Evolutionary conservation across 2,329 filamentous ascomycete genomes (phyloP).

Genomic region (Parasarocladium wereldwijsianum): DNA sequence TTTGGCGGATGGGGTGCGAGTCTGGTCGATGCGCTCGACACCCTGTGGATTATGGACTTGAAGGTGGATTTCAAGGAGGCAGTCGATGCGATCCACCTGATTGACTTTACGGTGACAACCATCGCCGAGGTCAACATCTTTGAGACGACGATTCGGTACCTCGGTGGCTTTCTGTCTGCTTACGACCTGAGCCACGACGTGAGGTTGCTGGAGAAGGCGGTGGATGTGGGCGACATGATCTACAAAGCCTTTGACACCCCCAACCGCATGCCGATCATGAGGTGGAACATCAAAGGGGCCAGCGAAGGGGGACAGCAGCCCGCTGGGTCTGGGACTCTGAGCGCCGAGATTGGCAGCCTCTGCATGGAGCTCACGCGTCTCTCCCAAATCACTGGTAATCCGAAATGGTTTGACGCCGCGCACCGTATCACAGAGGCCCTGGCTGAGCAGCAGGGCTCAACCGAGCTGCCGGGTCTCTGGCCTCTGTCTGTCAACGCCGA

Average conservation of each 20-base stretch:
- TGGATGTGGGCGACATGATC: conserved; percentile 39
- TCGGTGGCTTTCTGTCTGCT: conserved; percentile 35
- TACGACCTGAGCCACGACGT: conserved; percentile 32
- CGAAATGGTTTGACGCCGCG: conserved; percentile 65
- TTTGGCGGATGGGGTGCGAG: conserved; percentile 49
- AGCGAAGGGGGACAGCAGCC: conserved; percentile 27
- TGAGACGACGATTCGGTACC: conserved; percentile 39
- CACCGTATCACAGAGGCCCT: conserved; percentile 58
- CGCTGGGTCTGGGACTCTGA: conserved; percentile 32
- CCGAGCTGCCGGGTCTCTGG: conserved; percentile 65
- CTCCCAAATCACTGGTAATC: conserved; percentile 55
- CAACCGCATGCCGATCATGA: conserved; percentile 32
- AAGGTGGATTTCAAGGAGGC: conserved; percentile 5
- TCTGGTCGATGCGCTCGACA: conserved; percentile 36
- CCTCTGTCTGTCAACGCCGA: conserved; percentile 45
- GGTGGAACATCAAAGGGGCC: conserved; percentile 28
- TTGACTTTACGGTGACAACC: conserved; percentile 36
- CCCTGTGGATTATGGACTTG: conserved; percentile 28
- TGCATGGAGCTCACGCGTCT: conserved; percentile 63
- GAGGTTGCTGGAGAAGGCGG: conserved; percentile 31
- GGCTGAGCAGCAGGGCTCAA: conserved; percentile 51
- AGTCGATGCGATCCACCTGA: conserved; percentile 5
- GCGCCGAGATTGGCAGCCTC: conserved; percentile 44
- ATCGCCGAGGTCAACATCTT: conserved; percentile 31
- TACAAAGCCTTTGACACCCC: conserved; percentile 39